Percentiles rank a stretch among this genome's conserved stretches.
Conservation (phyloP, 2,329 filamentous ascomycete genomes). For the Colletotrichum sublineola region DNA sequence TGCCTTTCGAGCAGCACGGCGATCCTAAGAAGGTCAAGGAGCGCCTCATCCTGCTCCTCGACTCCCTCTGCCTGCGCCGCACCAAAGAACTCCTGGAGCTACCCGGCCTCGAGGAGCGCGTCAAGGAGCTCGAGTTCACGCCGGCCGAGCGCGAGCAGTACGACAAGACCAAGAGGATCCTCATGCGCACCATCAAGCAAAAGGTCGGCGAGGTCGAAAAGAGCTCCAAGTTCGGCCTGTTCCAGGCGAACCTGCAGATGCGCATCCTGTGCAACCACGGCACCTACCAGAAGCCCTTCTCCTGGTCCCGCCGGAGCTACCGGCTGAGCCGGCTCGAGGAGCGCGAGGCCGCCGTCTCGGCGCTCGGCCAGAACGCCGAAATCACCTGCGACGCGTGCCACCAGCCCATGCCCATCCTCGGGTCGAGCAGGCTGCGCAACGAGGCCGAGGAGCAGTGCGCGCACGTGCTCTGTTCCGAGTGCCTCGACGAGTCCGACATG, state of each 20-base stretch:
- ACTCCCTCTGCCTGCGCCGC: constrained; percentile 57
- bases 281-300: constrained; percentile 60
- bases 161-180: constrained; percentile 51
- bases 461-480: constrained; percentile 52
- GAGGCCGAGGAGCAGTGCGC: constrained; percentile 46
- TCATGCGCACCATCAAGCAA: constrained; percentile 55
- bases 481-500: constrained; percentile 44
- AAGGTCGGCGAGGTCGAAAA: constrained; percentile 52
- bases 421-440: constrained; percentile 41
- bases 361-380: constrained; percentile 45
- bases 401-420: constrained; percentile 51
- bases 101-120: constrained; percentile 46
- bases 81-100: constrained; percentile 57
- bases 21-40: constrained; percentile 44
- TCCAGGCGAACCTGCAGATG: constrained; percentile 61
- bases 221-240: constrained; percentile 57
- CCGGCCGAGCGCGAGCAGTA: constrained; percentile 51
- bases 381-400: constrained; percentile 50
- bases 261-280: constrained; percentile 65
- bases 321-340: constrained; percentile 48
- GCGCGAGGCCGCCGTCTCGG: constrained; percentile 46
- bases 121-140: constrained; percentile 51
- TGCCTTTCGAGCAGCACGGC: constrained; percentile 52
- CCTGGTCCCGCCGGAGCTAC: constrained; percentile 53
- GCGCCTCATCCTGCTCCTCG: constrained; percentile 51